Evolutionary conservation across 2,329 filamentous ascomycete genomes (phyloP).

Genomic region (Venturia asperata): DNA sequence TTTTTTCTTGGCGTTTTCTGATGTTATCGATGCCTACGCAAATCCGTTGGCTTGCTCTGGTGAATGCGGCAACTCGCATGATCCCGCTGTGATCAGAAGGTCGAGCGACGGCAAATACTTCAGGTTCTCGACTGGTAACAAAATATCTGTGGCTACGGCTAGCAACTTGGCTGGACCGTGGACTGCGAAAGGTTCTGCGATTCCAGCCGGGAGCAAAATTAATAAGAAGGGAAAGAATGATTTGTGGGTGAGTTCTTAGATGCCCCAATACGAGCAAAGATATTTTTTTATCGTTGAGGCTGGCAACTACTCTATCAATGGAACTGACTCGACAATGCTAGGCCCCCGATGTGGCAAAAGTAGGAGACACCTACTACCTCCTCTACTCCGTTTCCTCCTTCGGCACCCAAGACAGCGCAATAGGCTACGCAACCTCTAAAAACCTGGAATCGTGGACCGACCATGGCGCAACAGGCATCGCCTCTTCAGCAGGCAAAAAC

Average conservation of each 20-base stretch:
- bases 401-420: slow-evolving; percentile 54
- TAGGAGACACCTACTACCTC: slow-evolving; percentile 55
- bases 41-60: slow-evolving; percentile 37
- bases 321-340: slow-evolving; percentile 25
- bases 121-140: slow-evolving; percentile 46
- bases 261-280: neutral
- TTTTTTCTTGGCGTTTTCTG: neutral
- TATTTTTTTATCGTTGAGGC: neutral
- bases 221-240: slow-evolving; percentile 41
- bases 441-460: slow-evolving; percentile 54
- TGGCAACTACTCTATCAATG: neutral
- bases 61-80: slow-evolving; percentile 40
- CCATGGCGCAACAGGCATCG: slow-evolving; percentile 48
- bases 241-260: slow-evolving; percentile 39
- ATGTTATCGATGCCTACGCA: slow-evolving; percentile 29
- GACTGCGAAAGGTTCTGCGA: slow-evolving; percentile 41
- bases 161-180: slow-evolving; percentile 45
- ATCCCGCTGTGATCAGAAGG: slow-evolving; percentile 43
- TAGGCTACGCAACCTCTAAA: slow-evolving; percentile 50
- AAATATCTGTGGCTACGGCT: slow-evolving; percentile 45
- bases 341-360: slow-evolving; percentile 56
- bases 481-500: slow-evolving; percentile 31
- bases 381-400: slow-evolving; percentile 61
- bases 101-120: slow-evolving; percentile 45
- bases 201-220: slow-evolving; percentile 42